Evolutionary conservation across 306 rosid genomes (phyloP), one percentile per base, ranked within the genome.

Genomic region (Dicorynia guianensis): DNA sequence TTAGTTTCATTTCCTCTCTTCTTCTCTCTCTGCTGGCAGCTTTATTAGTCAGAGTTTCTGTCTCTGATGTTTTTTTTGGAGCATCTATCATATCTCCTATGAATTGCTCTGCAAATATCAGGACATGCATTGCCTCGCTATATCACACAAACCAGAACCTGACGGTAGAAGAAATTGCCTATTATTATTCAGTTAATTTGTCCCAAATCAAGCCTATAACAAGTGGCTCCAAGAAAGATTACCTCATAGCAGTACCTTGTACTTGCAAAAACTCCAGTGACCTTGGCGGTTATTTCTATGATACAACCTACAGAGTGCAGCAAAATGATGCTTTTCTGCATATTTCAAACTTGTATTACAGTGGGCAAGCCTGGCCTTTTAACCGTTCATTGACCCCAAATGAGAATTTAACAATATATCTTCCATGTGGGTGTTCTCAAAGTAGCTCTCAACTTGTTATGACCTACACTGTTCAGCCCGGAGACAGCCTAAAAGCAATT

Each of bases 191-290:
- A 4, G 85, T 91, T 4, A n/a, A 55, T 20, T 4, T 77, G n/a
- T 84, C 89, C 15, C 80, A 88, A 56, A 63, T 89, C 78, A 82
- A 61, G 19, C 63, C 88, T 0, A 78, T 89, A 66, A 49, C 0
- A 12, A 74, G 52, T 48, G 56, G 35, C 11, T 43, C 47, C 1
- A 82, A 49, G 14, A 61, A 82, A 47, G 91, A 93, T 75, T 83
- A 85, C 84, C 91, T 91, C 48, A 33, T 93, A 57, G 56, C 53
- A 5, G 87, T 85, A 4, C 94, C 96, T 58, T 93, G 98, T 76
- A 73, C 94, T 20, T 91, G 97, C 86, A 70, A 46, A 39, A 52
- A 78, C 71, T 50, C 62, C 14, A 54, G 7, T 6, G 82, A 74
- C 5, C 80, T 77, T 57, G n/a, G 13, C 1, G 97, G 88, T 5